Conservation (phyloP, 164 flowering plant species). For the Echeveria elegans region DNA sequence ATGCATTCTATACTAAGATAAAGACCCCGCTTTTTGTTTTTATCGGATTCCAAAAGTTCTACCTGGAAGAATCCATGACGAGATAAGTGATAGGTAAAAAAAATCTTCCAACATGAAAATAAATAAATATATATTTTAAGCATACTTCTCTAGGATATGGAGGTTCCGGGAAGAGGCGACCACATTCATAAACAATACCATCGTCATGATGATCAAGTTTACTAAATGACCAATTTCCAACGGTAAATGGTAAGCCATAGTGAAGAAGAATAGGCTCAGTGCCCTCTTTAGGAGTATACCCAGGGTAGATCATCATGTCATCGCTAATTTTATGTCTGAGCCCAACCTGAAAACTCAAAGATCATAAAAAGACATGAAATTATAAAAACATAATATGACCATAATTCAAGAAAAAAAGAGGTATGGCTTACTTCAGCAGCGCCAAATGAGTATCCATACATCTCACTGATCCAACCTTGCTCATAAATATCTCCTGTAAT, state of each 20-base stretch:
- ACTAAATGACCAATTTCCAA: slow-evolving; percentile 97
- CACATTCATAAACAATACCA: slow-evolving; percentile 77
- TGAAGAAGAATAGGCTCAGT: slow-evolving; percentile 88
- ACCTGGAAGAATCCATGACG: slow-evolving; percentile 31
- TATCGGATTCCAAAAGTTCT: slow-evolving; percentile 54
- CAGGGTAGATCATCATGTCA: slow-evolving; percentile 93
- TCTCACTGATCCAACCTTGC: slow-evolving; percentile 98
- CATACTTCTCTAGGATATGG: slow-evolving; percentile 94
- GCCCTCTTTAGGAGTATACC: slow-evolving; percentile 68
- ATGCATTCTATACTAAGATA: slow-evolving; percentile 81
- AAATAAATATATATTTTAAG: too few species aligned
- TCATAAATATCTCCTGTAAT: slow-evolving; percentile 91
- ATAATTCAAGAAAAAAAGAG: slow-evolving; percentile 4
- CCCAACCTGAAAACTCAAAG: slow-evolving; percentile 61
- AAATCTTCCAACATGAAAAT: not conserved
- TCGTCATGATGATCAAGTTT: slow-evolving; percentile 87
- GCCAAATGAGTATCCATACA: slow-evolving; percentile 99
- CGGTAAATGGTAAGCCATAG: slow-evolving; percentile 81
- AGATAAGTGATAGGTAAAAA: not conserved
- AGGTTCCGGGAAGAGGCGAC: slow-evolving; percentile 86
- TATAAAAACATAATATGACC: not conserved
- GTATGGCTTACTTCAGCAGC: slow-evolving; percentile 78
- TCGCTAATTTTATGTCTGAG: slow-evolving; percentile 86
- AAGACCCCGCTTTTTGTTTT: slow-evolving; percentile 48
- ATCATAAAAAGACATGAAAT: not conserved